phyloP scores from a whole-genome alignment of 176 grass and related monocot genomes.

The Alloteropsis semialata region DNA sequence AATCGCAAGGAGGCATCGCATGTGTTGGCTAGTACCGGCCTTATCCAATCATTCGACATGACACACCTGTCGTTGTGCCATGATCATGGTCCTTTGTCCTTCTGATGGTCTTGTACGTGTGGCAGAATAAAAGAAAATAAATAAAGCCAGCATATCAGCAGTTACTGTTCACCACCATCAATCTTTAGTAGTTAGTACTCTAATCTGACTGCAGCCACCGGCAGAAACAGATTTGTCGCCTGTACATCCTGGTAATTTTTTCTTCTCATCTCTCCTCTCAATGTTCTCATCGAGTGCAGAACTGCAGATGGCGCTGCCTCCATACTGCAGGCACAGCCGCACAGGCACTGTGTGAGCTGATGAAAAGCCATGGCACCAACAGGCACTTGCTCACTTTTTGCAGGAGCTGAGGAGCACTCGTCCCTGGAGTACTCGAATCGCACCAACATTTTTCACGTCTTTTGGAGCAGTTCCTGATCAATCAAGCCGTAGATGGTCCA shows the following conservation, averaged over 20 bases:
- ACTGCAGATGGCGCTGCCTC: not conserved
- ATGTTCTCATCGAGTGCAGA: not conserved
- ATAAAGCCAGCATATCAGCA: not conserved
- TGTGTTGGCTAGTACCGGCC: slow-evolving; percentile 30
- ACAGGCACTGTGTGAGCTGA: not conserved
- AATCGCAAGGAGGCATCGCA: slow-evolving; percentile 31
- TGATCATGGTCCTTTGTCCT: not conserved
- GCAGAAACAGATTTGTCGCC: not conserved
- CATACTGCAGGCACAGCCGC: no score
- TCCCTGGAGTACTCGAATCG: not conserved
- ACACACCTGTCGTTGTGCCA: not conserved
- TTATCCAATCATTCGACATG: slow-evolving; percentile 38
- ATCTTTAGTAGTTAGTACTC: not conserved
- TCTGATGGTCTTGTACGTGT: not conserved
- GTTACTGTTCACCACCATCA: not conserved
- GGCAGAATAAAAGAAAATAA: not conserved
- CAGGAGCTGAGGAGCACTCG: no score
- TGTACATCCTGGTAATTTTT: not conserved
- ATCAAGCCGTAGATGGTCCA: not conserved
- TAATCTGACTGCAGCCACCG: not conserved
- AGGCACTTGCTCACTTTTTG: not conserved
- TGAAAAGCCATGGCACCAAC: slow-evolving; percentile 17
- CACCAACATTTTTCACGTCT: not conserved
- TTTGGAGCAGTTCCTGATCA: slow-evolving; percentile 2
- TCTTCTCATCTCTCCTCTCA: not conserved